Conservation (phyloP, 1,284 basidiomycete genomes). For the Puccinia triticina region DNA sequence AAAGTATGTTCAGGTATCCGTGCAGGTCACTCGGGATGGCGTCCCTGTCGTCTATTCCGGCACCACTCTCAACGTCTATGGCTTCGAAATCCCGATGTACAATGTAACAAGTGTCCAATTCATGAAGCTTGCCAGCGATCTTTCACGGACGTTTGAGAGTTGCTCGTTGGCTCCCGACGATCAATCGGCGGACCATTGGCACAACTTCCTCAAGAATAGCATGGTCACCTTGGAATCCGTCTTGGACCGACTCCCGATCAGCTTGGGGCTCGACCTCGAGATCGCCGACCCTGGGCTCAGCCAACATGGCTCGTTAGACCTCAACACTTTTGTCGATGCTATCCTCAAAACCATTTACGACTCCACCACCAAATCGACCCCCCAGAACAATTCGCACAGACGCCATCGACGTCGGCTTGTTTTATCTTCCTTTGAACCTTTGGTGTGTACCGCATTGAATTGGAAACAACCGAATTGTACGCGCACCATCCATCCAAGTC, state of each 20-base stretch:
- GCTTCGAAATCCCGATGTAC: conserved; percentile 34
- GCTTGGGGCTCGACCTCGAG: conserved; percentile 77
- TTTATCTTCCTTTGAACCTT: conserved; percentile 84
- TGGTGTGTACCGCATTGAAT: conserved; percentile 83
- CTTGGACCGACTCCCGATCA: conserved; percentile 63
- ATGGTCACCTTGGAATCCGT: conserved; percentile 34
- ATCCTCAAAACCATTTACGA: conserved; percentile 77
- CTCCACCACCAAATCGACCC: conserved; percentile 59
- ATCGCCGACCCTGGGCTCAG: conserved; percentile 65
- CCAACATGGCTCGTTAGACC: conserved; percentile 61
- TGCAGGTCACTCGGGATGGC: conserved; percentile 66
- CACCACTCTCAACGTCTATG: conserved; percentile 3
- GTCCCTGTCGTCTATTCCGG: conserved; percentile 43
- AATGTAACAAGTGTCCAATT: conserved; percentile 32
- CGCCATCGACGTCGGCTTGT: conserved; percentile 64
- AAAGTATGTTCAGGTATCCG: conserved; percentile 78
- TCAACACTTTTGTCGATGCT: conserved; percentile 79
- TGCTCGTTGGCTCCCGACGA: not conserved
- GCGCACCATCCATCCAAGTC: not conserved
- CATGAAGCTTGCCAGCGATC: conserved; percentile 34
- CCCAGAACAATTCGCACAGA: not conserved
- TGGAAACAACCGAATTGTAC: conserved; percentile 96
- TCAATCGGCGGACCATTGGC: conserved; percentile 15
- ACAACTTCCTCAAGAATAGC: conserved; percentile 16
- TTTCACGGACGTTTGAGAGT: conserved; percentile 30